Conservation (phyloP, 129 eudicot species). For the Deinandra increscens region DNA sequence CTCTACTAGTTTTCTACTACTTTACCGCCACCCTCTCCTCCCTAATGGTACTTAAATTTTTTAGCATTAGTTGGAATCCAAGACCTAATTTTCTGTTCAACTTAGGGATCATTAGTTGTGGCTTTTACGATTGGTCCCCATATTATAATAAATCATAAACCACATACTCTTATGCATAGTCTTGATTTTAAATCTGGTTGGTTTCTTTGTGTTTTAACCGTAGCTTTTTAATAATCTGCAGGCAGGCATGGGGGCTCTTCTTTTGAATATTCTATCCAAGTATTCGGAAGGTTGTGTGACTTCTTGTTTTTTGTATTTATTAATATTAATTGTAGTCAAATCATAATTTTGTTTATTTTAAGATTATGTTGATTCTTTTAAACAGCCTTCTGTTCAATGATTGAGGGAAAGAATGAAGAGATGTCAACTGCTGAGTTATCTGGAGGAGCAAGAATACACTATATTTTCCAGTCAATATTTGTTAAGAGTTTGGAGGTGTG, state of each 20-base stretch:
- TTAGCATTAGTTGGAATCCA: not conserved
- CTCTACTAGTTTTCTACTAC: too few relatives aligned
- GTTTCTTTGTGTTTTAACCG: not conserved
- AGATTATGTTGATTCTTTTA: slow-evolving; percentile 15
- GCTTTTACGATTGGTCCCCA: not conserved
- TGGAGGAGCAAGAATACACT: slow-evolving; percentile 96
- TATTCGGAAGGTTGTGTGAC: slow-evolving; percentile 69
- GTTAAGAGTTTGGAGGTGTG: slow-evolving; percentile 97
- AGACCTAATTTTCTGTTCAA: slow-evolving; percentile 11
- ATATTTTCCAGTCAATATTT: slow-evolving; percentile 87
- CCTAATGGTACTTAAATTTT: not conserved
- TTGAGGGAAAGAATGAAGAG: slow-evolving; percentile 96
- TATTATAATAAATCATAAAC: slow-evolving; percentile 4
- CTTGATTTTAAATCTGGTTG: not conserved
- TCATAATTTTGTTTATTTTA: not conserved
- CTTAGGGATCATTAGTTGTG: slow-evolving; percentile 5
- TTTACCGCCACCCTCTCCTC: too few relatives aligned
- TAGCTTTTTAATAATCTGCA: slow-evolving; percentile 19
- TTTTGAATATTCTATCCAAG: slow-evolving; percentile 82
- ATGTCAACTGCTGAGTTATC: slow-evolving; percentile 94
- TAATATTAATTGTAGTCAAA: not conserved
- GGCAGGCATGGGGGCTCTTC: slow-evolving; percentile 96
- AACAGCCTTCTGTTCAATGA: slow-evolving; percentile 85
- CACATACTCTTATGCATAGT: not conserved
- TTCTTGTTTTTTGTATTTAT: not conserved